Conservation (phyloP, 1,139 yeast genomes). For the Lodderomyces parapsilosis region DNA sequence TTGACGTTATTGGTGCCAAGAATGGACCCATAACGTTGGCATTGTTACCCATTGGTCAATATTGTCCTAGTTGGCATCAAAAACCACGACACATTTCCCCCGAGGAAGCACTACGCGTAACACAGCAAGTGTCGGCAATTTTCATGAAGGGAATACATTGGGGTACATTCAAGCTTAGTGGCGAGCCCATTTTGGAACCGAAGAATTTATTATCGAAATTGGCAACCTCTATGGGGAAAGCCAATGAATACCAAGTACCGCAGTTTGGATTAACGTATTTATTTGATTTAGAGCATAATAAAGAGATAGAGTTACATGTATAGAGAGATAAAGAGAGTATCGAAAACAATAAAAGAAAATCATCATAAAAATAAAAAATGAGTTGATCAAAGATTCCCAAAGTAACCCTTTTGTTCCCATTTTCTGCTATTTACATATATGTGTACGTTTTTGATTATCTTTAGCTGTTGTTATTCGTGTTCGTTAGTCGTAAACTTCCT, state of each 20-base stretch:
- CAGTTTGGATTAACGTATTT: constrained; percentile 44
- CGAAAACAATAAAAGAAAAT: too few relatives aligned
- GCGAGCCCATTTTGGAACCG: constrained; percentile 87
- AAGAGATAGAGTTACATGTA: constrained; percentile 16
- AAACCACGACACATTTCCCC: constrained; percentile 88
- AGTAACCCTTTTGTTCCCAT: background rate
- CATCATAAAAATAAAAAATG: too few relatives aligned
- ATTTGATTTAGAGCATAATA: constrained; percentile 24
- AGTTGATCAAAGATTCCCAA: too few relatives aligned
- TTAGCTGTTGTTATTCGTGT: background rate
- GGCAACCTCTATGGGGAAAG: constrained; percentile 20
- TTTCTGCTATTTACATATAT: constrained; percentile 6
- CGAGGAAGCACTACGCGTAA: constrained; percentile 66
- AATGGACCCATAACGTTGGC: constrained; percentile 70
- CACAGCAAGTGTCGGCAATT: constrained; percentile 58
- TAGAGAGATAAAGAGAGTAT: constrained; percentile 5
- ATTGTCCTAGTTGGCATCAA: constrained; percentile 94
- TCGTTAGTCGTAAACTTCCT: background rate
- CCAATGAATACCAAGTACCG: constrained; percentile 30
- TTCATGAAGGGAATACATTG: constrained; percentile 88
- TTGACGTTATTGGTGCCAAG: constrained; percentile 57
- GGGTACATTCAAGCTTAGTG: constrained; percentile 91
- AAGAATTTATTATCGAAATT: constrained; percentile 37
- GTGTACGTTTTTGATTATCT: background rate
- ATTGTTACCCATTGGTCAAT: constrained; percentile 89